phyloP scores from a whole-genome alignment of 768 basidiomycete genomes.

The Serendipita sp. region DNA sequence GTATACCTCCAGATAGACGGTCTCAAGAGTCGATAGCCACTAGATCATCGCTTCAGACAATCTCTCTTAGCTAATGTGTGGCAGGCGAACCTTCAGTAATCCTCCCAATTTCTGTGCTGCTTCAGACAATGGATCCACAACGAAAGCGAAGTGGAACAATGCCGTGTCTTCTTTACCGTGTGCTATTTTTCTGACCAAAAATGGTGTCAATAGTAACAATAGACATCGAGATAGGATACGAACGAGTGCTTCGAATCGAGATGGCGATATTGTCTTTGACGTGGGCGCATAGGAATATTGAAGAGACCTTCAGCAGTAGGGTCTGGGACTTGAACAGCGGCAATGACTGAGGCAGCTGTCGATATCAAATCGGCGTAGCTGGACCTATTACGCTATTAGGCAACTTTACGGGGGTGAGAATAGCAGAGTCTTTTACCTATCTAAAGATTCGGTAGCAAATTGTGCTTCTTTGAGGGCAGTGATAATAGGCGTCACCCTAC shows the following conservation, averaged over 20 bases:
- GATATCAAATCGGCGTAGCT: constrained; percentile 44
- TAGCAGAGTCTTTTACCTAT: constrained; percentile 21
- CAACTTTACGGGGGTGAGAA: not conserved
- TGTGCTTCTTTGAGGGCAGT: constrained; percentile 43
- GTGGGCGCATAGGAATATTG: constrained; percentile 41
- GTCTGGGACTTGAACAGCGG: constrained; percentile 54
- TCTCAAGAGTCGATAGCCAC: constrained; percentile 51
- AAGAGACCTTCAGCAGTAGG: constrained; percentile 58
- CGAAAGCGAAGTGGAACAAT: constrained; percentile 47
- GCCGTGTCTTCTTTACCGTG: constrained; percentile 55
- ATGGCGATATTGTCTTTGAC: constrained; percentile 42
- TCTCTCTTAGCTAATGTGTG: not conserved
- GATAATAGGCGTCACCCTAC: constrained; percentile 52
- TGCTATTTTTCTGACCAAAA: constrained; percentile 40
- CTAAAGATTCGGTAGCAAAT: constrained; percentile 22
- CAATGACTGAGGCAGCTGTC: constrained; percentile 53
- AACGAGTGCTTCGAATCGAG: constrained; percentile 53
- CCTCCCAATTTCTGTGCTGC: constrained; percentile 74
- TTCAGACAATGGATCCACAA: constrained; percentile 78
- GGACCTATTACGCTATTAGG: constrained; percentile 22
- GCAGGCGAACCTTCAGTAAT: constrained; percentile 43
- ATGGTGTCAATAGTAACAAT: constrained; percentile 2
- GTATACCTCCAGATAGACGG: constrained; percentile 57
- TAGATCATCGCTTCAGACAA: constrained; percentile 16
- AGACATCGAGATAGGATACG: constrained; percentile 14